Conservation (phyloP, 257 asterid species). For the Solanum chilense region DNA sequence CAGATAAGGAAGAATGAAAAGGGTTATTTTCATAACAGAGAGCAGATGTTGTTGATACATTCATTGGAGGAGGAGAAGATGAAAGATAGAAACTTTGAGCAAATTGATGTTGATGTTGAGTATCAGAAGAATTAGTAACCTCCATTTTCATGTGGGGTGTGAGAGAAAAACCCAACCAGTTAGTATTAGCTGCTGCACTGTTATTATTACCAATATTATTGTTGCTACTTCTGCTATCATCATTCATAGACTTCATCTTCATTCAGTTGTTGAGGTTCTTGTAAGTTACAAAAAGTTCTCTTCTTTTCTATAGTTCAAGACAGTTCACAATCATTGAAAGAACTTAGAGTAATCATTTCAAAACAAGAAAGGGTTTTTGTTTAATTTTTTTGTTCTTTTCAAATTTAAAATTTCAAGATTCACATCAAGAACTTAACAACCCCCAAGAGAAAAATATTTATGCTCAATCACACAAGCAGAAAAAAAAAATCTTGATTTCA, state of each 20-base stretch:
- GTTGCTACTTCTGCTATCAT: slow-evolving; percentile 6
- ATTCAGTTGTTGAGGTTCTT: neutral
- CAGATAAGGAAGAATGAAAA: slow-evolving; percentile 42
- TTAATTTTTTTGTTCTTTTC: too few relatives aligned
- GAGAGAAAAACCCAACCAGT: slow-evolving; percentile 85
- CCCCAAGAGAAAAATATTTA: neutral
- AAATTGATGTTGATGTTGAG: slow-evolving; percentile 3
- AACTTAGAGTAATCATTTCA: slow-evolving; percentile 47
- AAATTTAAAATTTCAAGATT: neutral
- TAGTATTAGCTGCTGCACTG: slow-evolving; percentile 1
- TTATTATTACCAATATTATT: neutral
- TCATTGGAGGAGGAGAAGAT: slow-evolving; percentile 5
- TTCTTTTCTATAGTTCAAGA: slow-evolving; percentile 19
- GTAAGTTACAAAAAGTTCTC: neutral
- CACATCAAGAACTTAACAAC: slow-evolving; percentile 7
- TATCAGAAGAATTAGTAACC: slow-evolving; percentile 17
- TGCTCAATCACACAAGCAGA: neutral
- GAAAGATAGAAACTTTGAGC: slow-evolving; percentile 28
- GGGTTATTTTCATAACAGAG: slow-evolving; percentile 26
- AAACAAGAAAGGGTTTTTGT: neutral
- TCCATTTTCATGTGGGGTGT: slow-evolving; percentile 71
- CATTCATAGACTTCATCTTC: slow-evolving; percentile 43
- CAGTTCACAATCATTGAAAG: slow-evolving; percentile 25
- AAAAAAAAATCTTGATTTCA: neutral
- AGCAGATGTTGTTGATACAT: slow-evolving; percentile 3